Evolutionary conservation across 257 asterid species (phyloP), one percentile per base, ranked within the genome.

Genomic region (Sherardia arvensis): DNA sequence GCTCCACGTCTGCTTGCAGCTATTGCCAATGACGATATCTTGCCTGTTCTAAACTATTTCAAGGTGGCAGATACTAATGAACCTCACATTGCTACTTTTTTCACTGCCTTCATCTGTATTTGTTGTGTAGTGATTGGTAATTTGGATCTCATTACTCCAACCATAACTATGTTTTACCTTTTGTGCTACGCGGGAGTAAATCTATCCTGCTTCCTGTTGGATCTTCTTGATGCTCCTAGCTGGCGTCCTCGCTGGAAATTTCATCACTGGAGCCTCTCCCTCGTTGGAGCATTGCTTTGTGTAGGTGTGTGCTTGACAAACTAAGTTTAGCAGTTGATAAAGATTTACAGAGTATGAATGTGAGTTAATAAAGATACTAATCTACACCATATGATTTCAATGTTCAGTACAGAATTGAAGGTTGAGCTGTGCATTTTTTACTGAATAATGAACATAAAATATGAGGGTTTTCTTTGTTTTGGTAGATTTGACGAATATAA

Each of bases 171-270:
- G 99, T 92, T 92, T 80, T 89, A 82, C 85, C 96, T 92, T 66
- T 83, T 92, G 53, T 92, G 99, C 79, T 92, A 92, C 66, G 97
- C 84, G 48, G 99, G 99, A 1, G 97, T 92, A 80, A 92, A 92
- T 74, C 78, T 92, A 73, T 89, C 99, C 56, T 92, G 97, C 85
- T 89, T 92, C 73, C 99, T 92, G 70, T 78, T 92, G 82, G 99
- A 92, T 81, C 91, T 92, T 64, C 77, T 92, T 68, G 99, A 92
- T 84, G 97, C 99, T 73, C 99, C 97, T 77, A 87, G 99, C 83
- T 92, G 99, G 99, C 97, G 99, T 49, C 99, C 97, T 65, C 91
- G 99, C 61, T 92, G 99, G 99, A 92, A 87, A 69, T 92, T 89
- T 84, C 97, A 92, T 81, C 99, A 92, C 67, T 92, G 99, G 99